Percentiles rank a stretch among this genome's conserved stretches.
Conservation (phyloP, 768 basidiomycete genomes). For the Trametes sanguinea region DNA sequence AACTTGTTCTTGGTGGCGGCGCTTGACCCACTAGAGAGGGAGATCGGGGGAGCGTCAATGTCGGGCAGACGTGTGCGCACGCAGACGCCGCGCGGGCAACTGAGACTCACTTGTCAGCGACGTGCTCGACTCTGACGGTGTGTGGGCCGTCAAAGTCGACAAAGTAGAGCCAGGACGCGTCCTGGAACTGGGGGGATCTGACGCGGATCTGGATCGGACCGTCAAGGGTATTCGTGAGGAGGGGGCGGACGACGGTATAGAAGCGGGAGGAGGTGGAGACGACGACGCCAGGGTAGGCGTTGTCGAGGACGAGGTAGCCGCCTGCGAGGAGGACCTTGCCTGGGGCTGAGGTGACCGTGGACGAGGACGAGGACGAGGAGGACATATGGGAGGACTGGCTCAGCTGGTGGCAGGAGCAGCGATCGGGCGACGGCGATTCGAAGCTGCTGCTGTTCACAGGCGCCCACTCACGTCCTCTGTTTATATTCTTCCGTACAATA, state of each 20-base stretch:
- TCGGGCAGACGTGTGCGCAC: background rate
- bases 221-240: background rate
- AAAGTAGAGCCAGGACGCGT: constrained; percentile 75
- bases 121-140: constrained; percentile 32
- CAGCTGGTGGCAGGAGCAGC: background rate
- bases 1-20: constrained; percentile 78
- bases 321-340: constrained; percentile 96
- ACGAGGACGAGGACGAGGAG: constrained; percentile 28
- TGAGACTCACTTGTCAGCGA: constrained; percentile 24
- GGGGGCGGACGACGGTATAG: constrained; percentile 66
- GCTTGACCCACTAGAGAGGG: constrained; percentile 6
- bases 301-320: constrained; percentile 96
- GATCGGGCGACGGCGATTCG: background rate
- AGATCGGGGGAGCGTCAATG: constrained; percentile 15
- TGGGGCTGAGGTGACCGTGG: constrained; percentile 82
- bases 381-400: background rate
- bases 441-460: background rate
- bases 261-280: constrained; percentile 94
- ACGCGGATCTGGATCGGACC: constrained; percentile 58
- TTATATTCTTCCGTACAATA: too few relatives aligned
- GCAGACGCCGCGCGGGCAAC: background rate
- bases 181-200: constrained; percentile 88
- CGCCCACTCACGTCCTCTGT: too few relatives aligned
- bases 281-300: constrained; percentile 79
- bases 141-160: constrained; percentile 43